Evolutionary conservation across 1,284 basidiomycete species (phyloP).

Genomic region (Sutorius eximius): DNA sequence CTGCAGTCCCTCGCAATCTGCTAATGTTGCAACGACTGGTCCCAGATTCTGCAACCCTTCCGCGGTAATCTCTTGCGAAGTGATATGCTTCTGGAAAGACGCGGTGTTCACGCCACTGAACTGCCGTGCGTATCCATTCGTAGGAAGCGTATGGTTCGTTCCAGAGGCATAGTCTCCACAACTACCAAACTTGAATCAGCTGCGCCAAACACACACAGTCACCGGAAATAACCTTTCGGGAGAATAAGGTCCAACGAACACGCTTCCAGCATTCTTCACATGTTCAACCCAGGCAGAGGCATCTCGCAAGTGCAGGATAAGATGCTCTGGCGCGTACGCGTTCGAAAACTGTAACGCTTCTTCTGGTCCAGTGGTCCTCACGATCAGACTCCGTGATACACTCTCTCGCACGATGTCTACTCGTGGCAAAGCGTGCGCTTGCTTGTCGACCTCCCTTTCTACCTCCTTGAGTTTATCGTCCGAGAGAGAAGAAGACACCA

Average conservation of each 20-base stretch:
- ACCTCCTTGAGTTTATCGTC: slow-evolving; percentile 67
- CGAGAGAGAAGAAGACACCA: slow-evolving; percentile 78
- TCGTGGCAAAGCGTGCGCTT: slow-evolving; percentile 85
- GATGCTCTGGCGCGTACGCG: slow-evolving; percentile 96
- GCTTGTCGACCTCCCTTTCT: slow-evolving; percentile 83
- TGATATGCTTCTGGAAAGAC: slow-evolving; percentile 99
- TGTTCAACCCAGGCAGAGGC: slow-evolving; percentile 64
- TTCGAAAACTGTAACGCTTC: slow-evolving; percentile 91
- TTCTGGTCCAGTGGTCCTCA: slow-evolving; percentile 65
- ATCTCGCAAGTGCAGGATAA: slow-evolving; percentile 84
- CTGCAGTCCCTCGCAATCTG: slow-evolving; percentile 92
- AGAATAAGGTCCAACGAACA: slow-evolving; percentile 93
- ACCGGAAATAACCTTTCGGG: slow-evolving; percentile 77
- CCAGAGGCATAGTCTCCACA: slow-evolving; percentile 99
- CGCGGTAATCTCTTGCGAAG: slow-evolving; percentile 86
- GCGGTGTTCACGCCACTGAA: slow-evolving; percentile 97
- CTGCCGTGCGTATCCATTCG: slow-evolving; percentile 94
- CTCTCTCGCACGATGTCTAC: slow-evolving; percentile 92
- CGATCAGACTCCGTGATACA: slow-evolving; percentile 89
- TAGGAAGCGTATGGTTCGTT: slow-evolving; percentile 96
- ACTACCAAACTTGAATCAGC: slow-evolving; percentile 41
- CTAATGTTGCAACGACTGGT: slow-evolving; percentile 87
- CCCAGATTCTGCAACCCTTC: slow-evolving; percentile 82
- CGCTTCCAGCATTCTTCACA: slow-evolving; percentile 91
- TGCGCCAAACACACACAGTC: not conserved